phyloP scores from a whole-genome alignment of 164 flowering plant genomes.

The Brasenia schreberi region DNA sequence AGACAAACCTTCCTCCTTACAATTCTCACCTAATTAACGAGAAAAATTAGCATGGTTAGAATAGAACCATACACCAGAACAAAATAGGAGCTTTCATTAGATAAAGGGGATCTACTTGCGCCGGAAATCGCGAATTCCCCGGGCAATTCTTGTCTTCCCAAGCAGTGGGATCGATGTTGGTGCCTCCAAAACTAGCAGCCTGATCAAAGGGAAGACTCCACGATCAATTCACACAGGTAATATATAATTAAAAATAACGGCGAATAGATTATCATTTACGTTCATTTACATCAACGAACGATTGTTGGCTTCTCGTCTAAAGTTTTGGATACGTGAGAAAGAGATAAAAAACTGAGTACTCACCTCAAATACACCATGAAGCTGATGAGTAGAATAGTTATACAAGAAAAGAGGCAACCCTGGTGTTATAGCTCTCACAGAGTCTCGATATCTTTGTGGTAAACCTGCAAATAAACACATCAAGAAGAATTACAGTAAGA shows the following conservation, averaged over 20 bases:
- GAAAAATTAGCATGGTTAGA: too few relatives aligned
- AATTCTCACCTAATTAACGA: too few relatives aligned
- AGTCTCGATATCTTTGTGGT: constrained; percentile 89
- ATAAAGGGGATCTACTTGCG: too few relatives aligned
- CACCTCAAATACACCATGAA: constrained; percentile 96
- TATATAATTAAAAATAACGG: too few relatives aligned
- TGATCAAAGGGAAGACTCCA: constrained; percentile 60
- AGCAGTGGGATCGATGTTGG: too few relatives aligned
- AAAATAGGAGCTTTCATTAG: too few relatives aligned
- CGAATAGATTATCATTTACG: too few relatives aligned
- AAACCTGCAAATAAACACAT: constrained; percentile 35
- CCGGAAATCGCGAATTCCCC: too few relatives aligned
- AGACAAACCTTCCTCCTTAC: too few relatives aligned
- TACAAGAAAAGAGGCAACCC: constrained; percentile 96
- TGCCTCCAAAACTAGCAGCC: too few relatives aligned
- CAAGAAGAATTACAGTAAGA: background rate
- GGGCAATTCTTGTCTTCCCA: too few relatives aligned
- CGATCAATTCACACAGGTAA: background rate
- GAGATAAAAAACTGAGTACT: constrained; percentile 2
- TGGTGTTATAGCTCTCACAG: constrained; percentile 88
- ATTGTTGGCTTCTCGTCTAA: background rate
- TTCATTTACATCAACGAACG: background rate
- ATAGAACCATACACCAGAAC: too few relatives aligned
- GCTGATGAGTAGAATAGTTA: constrained; percentile 98
- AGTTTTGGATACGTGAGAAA: background rate